Base-by-base conservation (phyloP, 306 rosid genomes). In the Quercus rubra region DNA sequence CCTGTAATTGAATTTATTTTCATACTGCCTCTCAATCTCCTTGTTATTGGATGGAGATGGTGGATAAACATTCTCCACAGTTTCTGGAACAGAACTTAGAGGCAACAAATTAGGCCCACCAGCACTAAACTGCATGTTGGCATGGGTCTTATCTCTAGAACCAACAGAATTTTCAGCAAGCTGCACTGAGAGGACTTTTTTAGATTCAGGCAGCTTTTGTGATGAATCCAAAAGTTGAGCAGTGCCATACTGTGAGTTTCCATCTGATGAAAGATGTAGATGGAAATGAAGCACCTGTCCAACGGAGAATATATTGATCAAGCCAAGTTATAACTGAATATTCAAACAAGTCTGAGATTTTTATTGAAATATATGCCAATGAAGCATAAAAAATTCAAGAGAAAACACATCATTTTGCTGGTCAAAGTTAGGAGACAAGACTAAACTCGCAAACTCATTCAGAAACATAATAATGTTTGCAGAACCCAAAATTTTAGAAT, bases 201-300 rank as follows among this genome's bases (percentile, higher is more conserved):
- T 80, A 69, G 80, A 74, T 64, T 77, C 75, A 73, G 76, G 84
- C 54, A 74, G 71, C 9, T 80, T 74, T 81, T 59, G 83, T 72
- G 91, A 84, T 84, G 78, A 83, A 79, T 85, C 74, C 83, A 75
- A 67, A 87, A 78, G 79, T 83, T 82, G 89, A 70, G 84, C 79
- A 62, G 90, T 70, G 77, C 43, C 77, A 77, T 80, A 62, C 57
- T 75, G 85, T 66, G 91, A 84, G 80, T 30, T 83, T 46, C 78
- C 90, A 76, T 86, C 88, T 38, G 93, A 81, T 77, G 92, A 94
- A 78, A 91, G 90, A 85, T 30, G 87, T 70, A 94, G 92, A 82
- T 59, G 89, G 59, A 91, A 87, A 57, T 88, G 92, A 81, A 88
- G 80, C 55, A 83, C 91, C 97, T 94, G 87, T 77, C 82, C 76